Percentiles rank a stretch among this genome's conserved stretches.
Evolutionary conservation across 805 yeast genomes (phyloP).

Genomic region (Candida succiphila): DNA sequence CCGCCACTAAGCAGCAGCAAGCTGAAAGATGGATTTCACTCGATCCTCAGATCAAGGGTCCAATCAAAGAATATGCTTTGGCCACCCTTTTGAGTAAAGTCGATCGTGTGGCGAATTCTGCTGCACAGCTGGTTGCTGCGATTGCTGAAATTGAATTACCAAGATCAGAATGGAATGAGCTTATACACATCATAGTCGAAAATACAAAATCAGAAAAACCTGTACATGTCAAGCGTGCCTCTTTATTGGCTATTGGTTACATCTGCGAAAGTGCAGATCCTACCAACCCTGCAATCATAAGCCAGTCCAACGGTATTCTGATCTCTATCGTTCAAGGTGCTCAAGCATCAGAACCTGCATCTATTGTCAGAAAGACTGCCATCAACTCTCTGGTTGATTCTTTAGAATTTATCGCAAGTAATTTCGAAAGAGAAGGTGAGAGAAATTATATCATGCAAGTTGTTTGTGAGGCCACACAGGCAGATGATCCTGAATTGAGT

Average conservation of each 20-base stretch:
- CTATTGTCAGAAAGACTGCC: constrained; percentile 78
- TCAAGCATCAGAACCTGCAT: constrained; percentile 67
- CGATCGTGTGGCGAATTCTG: constrained; percentile 74
- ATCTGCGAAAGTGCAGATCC: constrained; percentile 95
- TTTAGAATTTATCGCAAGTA: constrained; percentile 76
- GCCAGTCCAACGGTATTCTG: constrained; percentile 84
- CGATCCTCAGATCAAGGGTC: constrained; percentile 41
- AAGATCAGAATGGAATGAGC: constrained; percentile 75
- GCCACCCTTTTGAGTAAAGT: constrained; percentile 53
- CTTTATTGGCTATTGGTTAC: constrained; percentile 84
- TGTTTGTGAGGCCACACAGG: constrained; percentile 98
- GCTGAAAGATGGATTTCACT: constrained; percentile 68
- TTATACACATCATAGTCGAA: constrained; percentile 75
- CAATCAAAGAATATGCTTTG: constrained; percentile 59
- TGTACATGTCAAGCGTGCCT: constrained; percentile 74
- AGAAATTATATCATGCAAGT: constrained; percentile 97
- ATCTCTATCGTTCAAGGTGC: constrained; percentile 98
- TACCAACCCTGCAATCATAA: constrained; percentile 57
- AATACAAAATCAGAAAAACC: constrained; percentile 77
- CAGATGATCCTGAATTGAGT: constrained; percentile 70
- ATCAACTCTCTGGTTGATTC: constrained; percentile 87
- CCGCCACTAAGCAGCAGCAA: constrained; percentile 43
- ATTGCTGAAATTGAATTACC: constrained; percentile 96
- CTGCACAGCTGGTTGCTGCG: constrained; percentile 93
- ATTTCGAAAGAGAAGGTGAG: constrained; percentile 90